Conservation (phyloP, 73 alveolate genomes). For the Paraurostyla sp. region DNA sequence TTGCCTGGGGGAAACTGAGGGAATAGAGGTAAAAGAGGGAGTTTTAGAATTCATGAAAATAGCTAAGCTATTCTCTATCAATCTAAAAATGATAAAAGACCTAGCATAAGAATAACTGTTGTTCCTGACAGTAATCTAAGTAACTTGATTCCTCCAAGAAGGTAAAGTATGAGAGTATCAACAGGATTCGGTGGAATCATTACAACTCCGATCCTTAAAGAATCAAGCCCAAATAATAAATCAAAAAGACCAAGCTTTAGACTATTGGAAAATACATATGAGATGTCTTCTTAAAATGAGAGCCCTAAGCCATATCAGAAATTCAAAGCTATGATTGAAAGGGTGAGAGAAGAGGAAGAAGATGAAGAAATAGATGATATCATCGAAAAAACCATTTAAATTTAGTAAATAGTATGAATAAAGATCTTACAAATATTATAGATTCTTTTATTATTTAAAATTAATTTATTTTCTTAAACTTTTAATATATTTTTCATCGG, state of each 20-base stretch:
- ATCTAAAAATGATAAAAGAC: neutral
- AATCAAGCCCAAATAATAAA: constrained; percentile 7
- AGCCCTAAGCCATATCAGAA: neutral
- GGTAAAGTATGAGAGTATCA: neutral
- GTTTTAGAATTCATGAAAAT: constrained; percentile 7
- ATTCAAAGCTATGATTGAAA: neutral
- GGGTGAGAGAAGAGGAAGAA: constrained; percentile 33
- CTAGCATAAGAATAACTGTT: neutral
- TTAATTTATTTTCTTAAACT: too few relatives aligned
- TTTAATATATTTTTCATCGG: too few relatives aligned
- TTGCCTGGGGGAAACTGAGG: neutral
- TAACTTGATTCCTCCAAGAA: neutral
- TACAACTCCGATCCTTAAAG: neutral
- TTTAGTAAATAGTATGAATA: too few relatives aligned
- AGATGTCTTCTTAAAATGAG: neutral
- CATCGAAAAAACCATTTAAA: too few relatives aligned
- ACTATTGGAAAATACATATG: constrained; percentile 6
- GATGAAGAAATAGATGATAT: neutral
- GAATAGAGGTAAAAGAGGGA: neutral
- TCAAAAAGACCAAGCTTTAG: constrained; percentile 35
- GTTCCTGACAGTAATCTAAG: neutral
- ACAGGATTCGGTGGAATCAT: neutral
- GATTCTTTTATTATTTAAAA: too few relatives aligned
- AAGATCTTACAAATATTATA: too few relatives aligned
- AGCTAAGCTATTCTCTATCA: neutral